Base-by-base conservation (phyloP, 192 early-diverging fungal genomes). In the Fimicolochytrium jonesii region DNA sequence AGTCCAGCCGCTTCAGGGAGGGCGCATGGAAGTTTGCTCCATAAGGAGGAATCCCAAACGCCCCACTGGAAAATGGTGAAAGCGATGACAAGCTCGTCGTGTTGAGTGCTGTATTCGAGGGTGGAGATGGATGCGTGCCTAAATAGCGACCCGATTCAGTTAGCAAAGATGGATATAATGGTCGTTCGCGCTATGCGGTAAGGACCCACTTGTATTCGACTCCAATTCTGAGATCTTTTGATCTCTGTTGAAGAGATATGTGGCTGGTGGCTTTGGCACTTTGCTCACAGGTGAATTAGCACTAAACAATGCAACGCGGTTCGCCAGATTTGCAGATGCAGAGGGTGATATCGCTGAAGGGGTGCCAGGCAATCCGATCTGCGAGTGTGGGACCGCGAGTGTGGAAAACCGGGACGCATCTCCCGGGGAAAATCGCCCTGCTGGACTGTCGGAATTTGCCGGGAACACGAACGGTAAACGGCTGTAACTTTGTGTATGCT, bases 271-370 rank as follows among this genome's bases (percentile, higher is more conserved):
- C 28, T 64, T 64, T 7, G 62, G 62, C 5, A 64, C 39, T 43
- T 64, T 64, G 51, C 62, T 64, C 9, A 64, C 62, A 18, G 62
- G 62, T 11, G 62, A 64, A 30, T 52, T 64, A n/a, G 62, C 62
- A 43, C 55, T 64, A 42, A 55, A 55, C 0, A 42, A 52, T 34
- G 62, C 51, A 20, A 64, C 31, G 1, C 62, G 20, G 28, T 18
- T 37, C 6, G 17, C 30, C 1, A 25, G 10, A 15, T 28, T 31
- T 9, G 30, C 11, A 11, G 49, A 50, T 2, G 33, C 23, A 4
- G 32, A 28, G 7, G 59, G 26, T 11, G 17, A 13, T 50, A 23
- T 22, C 18, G 18, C 22, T 37, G 53, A 7, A 37, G 31, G 3
- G 4, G 18, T 17, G 33, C 17, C 18, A 15, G 53, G 33, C 37